Percentiles rank a stretch among this genome's conserved stretches.
Conservation (phyloP, 2,329 filamentous ascomycete genomes). For the Nigrograna mackinnonii region DNA sequence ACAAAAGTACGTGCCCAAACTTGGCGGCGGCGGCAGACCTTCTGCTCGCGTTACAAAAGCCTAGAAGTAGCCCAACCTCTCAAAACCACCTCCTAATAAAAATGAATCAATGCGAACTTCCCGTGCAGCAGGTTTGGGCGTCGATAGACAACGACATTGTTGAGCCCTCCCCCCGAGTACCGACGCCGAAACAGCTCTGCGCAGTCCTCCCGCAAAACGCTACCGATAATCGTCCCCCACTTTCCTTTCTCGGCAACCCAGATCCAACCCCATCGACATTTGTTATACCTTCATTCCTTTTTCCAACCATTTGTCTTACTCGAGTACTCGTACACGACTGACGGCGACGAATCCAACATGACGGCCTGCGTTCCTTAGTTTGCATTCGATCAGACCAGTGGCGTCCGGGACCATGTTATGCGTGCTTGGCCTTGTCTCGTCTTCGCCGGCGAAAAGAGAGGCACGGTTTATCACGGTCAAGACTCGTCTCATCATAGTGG, state of each 20-base stretch:
- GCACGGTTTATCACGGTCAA: conserved; percentile 13
- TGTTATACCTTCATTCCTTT: conserved; percentile 26
- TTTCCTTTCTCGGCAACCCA: conserved; percentile 30
- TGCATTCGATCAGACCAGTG: conserved; percentile 9
- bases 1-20: conserved; percentile 95
- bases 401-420: conserved; percentile 10
- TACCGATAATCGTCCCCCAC: conserved; percentile 38
- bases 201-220: conserved; percentile 24
- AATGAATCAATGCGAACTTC: conserved; percentile 47
- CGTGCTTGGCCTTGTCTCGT: conserved; percentile 16
- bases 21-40: conserved; percentile 70
- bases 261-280: conserved; percentile 29
- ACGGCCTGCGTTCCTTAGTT: conserved; percentile 11
- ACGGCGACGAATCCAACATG: conserved; percentile 16
- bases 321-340: conserved; percentile 13
- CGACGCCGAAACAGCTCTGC: conserved; percentile 32
- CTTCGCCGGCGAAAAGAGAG: conserved; percentile 21
- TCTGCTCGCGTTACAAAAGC: conserved; percentile 72
- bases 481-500: conserved; percentile 12
- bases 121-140: conserved; percentile 91
- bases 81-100: conserved; percentile 47
- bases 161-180: conserved; percentile 33
- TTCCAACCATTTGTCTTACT: conserved; percentile 8
- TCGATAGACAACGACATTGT: conserved; percentile 64
- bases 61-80: conserved; percentile 58